These are phyloP conservation scores for Psilocybe cubensis DNA, from an alignment of 768 basidiomycete genomes.

Conservation along the genomic window DNA sequence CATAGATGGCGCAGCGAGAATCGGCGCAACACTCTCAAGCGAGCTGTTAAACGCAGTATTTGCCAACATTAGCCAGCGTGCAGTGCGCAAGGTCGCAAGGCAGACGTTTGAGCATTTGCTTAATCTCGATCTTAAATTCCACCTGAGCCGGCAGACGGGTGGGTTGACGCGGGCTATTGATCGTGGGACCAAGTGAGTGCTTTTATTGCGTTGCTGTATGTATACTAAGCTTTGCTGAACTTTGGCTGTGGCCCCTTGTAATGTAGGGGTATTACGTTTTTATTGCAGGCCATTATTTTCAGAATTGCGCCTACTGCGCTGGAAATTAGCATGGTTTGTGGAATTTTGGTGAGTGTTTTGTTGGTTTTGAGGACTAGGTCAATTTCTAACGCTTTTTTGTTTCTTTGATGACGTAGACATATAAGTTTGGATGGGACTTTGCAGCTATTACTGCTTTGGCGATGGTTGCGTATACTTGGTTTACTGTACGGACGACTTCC, in stretches of 20 bases:
- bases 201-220: not conserved
- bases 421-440: slow-evolving; percentile 97
- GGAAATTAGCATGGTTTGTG: slow-evolving; percentile 96
- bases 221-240: no score
- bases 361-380: not conserved
- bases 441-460: slow-evolving; percentile 87
- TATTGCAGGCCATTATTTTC: slow-evolving; percentile 91
- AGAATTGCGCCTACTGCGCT: slow-evolving; percentile 95
- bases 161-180: slow-evolving; percentile 97
- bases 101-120: slow-evolving; percentile 95
- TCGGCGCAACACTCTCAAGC: slow-evolving; percentile 87
- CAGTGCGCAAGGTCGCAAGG: slow-evolving; percentile 93
- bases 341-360: slow-evolving; percentile 74
- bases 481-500: slow-evolving; percentile 93
- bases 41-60: slow-evolving; percentile 96
- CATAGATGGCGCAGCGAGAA: slow-evolving; percentile 87
- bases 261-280: slow-evolving; percentile 98
- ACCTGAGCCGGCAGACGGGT: slow-evolving; percentile 91
- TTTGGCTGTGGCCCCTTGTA: no score
- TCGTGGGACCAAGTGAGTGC: slow-evolving; percentile 88
- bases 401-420: slow-evolving; percentile 59
- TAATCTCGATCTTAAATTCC: slow-evolving; percentile 89
- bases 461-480: slow-evolving; percentile 94
- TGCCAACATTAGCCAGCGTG: slow-evolving; percentile 92
- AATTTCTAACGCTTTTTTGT: not conserved